phyloP scores from a whole-genome alignment of 768 basidiomycete species.

The Russula lepida region DNA sequence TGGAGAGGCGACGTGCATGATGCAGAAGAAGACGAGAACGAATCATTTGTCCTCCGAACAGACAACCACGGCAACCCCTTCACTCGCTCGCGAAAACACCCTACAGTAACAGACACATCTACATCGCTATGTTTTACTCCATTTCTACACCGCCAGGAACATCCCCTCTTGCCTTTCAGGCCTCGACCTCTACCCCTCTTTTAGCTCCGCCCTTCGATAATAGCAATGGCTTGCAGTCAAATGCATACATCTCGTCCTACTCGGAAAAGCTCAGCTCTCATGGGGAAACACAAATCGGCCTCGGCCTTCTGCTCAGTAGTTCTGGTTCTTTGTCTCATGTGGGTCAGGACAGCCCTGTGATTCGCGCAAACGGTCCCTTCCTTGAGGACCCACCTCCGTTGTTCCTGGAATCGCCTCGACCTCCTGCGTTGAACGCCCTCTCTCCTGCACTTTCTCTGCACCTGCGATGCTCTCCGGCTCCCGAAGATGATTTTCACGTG shows the following conservation, averaged over 20 bases:
- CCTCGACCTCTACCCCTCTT: not conserved
- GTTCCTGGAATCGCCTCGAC: slow-evolving; percentile 2
- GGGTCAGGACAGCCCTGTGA: not conserved
- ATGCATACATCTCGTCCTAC: slow-evolving; percentile 4
- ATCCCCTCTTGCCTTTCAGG: not conserved
- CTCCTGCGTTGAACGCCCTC: not conserved
- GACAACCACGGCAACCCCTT: not conserved
- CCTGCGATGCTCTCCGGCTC: not conserved
- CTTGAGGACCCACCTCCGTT: not conserved
- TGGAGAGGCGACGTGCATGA: slow-evolving; percentile 7
- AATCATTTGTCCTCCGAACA: not conserved
- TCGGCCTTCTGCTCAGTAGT: slow-evolving; percentile 13
- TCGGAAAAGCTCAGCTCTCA: not conserved
- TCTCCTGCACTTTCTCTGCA: not conserved
- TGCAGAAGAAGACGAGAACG: slow-evolving; percentile 3
- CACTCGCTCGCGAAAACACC: not conserved
- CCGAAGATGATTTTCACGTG: not conserved
- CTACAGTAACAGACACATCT: slow-evolving; percentile 1
- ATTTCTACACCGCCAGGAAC: slow-evolving; percentile 5
- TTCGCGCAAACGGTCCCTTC: not conserved
- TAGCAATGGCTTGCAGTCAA: slow-evolving; percentile 11
- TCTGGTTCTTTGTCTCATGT: not conserved
- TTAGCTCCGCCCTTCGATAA: not conserved
- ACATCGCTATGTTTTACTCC: slow-evolving; percentile 6
- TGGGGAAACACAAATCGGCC: slow-evolving; percentile 7